phyloP scores from a whole-genome alignment of 495 filamentous ascomycete species.

The Lepidopterella palustris region DNA sequence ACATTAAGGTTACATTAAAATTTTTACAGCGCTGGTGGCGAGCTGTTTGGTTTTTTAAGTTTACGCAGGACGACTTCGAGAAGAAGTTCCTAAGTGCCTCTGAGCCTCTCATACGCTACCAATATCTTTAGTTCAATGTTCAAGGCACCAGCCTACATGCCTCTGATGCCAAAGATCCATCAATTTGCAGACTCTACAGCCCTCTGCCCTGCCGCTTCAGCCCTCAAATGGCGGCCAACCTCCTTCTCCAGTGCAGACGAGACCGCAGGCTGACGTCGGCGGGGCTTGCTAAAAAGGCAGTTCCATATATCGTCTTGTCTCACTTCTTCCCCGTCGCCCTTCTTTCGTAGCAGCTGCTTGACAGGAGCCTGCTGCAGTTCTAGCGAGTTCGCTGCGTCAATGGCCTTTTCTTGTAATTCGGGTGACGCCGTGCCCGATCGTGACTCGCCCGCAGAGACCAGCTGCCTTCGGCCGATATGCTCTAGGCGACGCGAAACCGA shows the following conservation, averaged over 20 bases:
- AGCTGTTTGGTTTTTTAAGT: too few species aligned
- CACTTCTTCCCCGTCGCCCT: slow-evolving; percentile 74
- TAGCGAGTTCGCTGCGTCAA: slow-evolving; percentile 75
- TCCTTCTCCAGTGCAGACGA: slow-evolving; percentile 18
- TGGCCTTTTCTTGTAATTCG: slow-evolving; percentile 48
- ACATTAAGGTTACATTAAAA: too few species aligned
- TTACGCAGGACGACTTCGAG: too few species aligned
- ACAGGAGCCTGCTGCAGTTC: slow-evolving; percentile 69
- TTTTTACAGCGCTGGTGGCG: too few species aligned
- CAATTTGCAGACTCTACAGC: background rate
- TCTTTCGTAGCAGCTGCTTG: slow-evolving; percentile 59
- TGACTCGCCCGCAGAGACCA: slow-evolving; percentile 23
- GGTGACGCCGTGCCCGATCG: slow-evolving; percentile 31
- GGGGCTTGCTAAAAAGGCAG: slow-evolving; percentile 60
- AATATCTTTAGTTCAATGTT: too few species aligned
- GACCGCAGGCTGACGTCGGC: slow-evolving; percentile 10
- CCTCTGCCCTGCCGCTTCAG: slow-evolving; percentile 32
- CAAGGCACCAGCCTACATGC: too few species aligned
- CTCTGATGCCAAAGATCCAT: too few species aligned
- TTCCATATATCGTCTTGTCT: slow-evolving; percentile 77
- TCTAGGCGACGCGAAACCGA: slow-evolving; percentile 69
- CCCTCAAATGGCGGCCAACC: slow-evolving; percentile 31
- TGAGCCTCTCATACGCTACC: too few species aligned
- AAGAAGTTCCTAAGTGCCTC: too few species aligned
- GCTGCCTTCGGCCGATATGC: slow-evolving; percentile 54